Percentiles rank a stretch among this genome's conserved stretches.
Conservation (phyloP, 1,139 yeast species). For the Kodamaea ohmeri region DNA sequence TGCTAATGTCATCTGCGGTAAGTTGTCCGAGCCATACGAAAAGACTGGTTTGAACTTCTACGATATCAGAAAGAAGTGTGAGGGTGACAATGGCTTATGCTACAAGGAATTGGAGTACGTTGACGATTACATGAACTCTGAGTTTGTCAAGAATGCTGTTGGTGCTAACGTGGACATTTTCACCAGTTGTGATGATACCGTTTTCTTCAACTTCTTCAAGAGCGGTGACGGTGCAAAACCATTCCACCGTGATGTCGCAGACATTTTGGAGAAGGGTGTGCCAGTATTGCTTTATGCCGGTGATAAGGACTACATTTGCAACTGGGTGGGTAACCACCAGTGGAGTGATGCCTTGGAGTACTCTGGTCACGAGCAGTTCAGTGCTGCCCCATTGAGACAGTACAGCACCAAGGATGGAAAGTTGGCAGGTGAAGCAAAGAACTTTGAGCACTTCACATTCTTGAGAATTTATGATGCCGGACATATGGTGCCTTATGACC, state of each 20-base stretch:
- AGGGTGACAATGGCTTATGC: slow-evolving; percentile 49
- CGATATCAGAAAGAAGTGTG: slow-evolving; percentile 64
- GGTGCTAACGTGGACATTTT: slow-evolving; percentile 59
- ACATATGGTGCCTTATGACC: slow-evolving; percentile 80
- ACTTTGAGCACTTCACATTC: slow-evolving; percentile 54
- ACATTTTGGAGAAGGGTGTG: slow-evolving; percentile 50
- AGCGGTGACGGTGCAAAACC: slow-evolving; percentile 67
- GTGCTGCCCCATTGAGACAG: slow-evolving; percentile 31
- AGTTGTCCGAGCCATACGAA: slow-evolving; percentile 50
- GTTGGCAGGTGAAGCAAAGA: slow-evolving; percentile 59
- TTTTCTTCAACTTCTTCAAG: slow-evolving; percentile 51
- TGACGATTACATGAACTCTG: slow-evolving; percentile 57
- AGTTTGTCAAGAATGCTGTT: slow-evolving; percentile 56
- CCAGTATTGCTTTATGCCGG: slow-evolving; percentile 42
- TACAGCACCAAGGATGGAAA: slow-evolving; percentile 44
- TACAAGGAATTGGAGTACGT: slow-evolving; percentile 56
- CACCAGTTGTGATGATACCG: slow-evolving; percentile 56
- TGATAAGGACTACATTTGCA: slow-evolving; percentile 40
- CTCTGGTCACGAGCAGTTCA: slow-evolving; percentile 26
- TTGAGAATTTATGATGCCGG: slow-evolving; percentile 66
- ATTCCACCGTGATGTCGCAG: slow-evolving; percentile 59
- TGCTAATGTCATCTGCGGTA: slow-evolving; percentile 41
- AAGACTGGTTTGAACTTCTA: slow-evolving; percentile 66
- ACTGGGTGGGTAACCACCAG: slow-evolving; percentile 41
- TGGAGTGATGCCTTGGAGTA: slow-evolving; percentile 34